phyloP scores from a whole-genome alignment of 768 basidiomycete species.

The Rhodotorula graminis region DNA sequence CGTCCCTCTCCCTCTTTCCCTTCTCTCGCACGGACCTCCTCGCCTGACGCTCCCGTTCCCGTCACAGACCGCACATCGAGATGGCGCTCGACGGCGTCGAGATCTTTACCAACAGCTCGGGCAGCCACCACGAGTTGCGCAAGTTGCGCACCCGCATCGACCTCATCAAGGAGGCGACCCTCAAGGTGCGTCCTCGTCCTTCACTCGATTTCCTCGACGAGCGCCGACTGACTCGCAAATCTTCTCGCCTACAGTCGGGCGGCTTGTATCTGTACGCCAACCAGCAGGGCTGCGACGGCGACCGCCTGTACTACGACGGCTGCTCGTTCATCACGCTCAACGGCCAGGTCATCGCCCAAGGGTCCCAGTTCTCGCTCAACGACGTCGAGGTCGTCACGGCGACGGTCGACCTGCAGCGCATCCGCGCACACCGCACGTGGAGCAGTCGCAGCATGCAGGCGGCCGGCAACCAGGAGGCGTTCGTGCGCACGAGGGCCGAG shows the following conservation, averaged over 20 bases:
- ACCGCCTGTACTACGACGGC: slow-evolving; percentile 95
- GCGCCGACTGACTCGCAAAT: too few species aligned
- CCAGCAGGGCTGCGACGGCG: slow-evolving; percentile 98
- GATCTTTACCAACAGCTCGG: slow-evolving; percentile 97
- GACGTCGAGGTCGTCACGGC: slow-evolving; percentile 96
- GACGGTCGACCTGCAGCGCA: slow-evolving; percentile 94
- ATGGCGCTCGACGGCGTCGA: slow-evolving; percentile 99
- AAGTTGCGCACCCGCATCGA: slow-evolving; percentile 88
- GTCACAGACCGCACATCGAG: slow-evolving; percentile 80
- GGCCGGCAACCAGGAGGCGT: slow-evolving; percentile 60
- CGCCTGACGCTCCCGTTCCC: neutral
- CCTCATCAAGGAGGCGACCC: slow-evolving; percentile 91
- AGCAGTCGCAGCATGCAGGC: slow-evolving; percentile 89
- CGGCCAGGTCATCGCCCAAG: slow-evolving; percentile 85
- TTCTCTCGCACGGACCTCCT: too few species aligned
- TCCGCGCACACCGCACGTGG: slow-evolving; percentile 71
- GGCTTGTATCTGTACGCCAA: slow-evolving; percentile 97
- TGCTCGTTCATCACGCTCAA: slow-evolving; percentile 95
- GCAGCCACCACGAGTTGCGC: slow-evolving; percentile 96
- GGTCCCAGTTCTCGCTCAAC: slow-evolving; percentile 88
- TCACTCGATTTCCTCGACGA: too few species aligned
- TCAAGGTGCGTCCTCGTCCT: slow-evolving; percentile 59
- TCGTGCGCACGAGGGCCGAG: slow-evolving; percentile 74
- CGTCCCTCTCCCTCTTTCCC: slow-evolving; percentile 18
- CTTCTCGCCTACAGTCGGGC: slow-evolving; percentile 60